Conservation (phyloP, 2,329 filamentous ascomycete genomes). For the Monosporascus sp. region DNA sequence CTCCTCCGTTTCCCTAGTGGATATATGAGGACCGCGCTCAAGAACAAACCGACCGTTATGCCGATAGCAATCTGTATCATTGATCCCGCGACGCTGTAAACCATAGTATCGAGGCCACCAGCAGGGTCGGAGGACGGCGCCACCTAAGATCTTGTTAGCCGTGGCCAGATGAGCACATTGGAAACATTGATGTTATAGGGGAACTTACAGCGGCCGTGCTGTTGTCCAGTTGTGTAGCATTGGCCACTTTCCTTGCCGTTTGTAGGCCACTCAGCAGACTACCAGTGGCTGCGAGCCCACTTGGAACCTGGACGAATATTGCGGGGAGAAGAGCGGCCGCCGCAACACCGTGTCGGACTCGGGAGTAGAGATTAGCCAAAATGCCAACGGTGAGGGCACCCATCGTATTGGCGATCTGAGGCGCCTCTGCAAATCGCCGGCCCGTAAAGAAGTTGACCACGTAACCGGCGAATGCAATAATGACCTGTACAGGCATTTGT, state of each 20-base stretch:
- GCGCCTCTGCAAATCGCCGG: constrained; percentile 61
- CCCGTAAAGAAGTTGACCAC: constrained; percentile 70
- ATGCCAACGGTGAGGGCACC: constrained; percentile 73
- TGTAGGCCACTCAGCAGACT: constrained; percentile 54
- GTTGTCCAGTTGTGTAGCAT: constrained; percentile 30
- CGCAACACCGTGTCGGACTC: constrained; percentile 63
- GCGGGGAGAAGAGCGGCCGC: constrained; percentile 81
- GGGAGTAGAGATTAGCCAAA: constrained; percentile 68
- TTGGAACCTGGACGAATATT: constrained; percentile 69
- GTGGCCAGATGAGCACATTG: background rate
- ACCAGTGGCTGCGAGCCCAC: constrained; percentile 55
- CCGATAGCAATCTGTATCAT: constrained; percentile 51
- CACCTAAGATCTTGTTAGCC: constrained; percentile 11
- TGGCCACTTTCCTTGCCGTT: constrained; percentile 48
- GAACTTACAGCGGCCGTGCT: constrained; percentile 24
- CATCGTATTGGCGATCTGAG: constrained; percentile 71
- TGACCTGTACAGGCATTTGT: constrained; percentile 69
- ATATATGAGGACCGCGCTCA: constrained; percentile 44
- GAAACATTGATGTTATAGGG: too few species aligned
- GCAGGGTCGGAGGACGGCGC: constrained; percentile 17
- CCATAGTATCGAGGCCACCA: constrained; percentile 31
- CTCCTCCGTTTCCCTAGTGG: constrained; percentile 45
- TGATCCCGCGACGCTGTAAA: constrained; percentile 41
- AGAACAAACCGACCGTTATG: constrained; percentile 45
- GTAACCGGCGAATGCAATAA: constrained; percentile 70